These are phyloP conservation scores for Calendula officinalis DNA, from an alignment of 129 eudicot genomes.

Conservation along the genomic window DNA sequence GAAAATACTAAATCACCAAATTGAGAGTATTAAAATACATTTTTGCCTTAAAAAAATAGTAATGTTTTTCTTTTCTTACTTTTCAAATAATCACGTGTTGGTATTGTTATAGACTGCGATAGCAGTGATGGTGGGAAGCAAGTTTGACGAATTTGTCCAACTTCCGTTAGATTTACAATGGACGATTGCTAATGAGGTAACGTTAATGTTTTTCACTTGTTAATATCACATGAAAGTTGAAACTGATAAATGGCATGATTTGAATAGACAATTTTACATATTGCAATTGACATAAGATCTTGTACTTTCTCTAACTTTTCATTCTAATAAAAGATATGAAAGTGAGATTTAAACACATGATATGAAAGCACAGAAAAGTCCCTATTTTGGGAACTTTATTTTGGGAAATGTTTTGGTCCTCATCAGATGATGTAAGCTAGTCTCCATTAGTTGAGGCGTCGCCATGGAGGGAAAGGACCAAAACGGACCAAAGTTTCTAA, in stretches of 20 bases:
- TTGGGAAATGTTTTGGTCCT: too few relatives aligned
- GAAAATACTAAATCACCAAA: too few relatives aligned
- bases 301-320: too few relatives aligned
- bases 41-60: neutral
- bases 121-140: conserved; percentile 76
- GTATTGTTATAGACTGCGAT: conserved; percentile 59
- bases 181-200: conserved; percentile 77
- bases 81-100: neutral
- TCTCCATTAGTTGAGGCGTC: too few relatives aligned
- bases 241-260: neutral
- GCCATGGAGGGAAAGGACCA: too few relatives aligned
- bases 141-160: conserved; percentile 80
- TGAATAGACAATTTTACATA: conserved; percentile 2
- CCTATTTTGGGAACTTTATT: too few relatives aligned
- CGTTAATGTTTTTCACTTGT: neutral
- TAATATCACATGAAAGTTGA: neutral
- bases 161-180: conserved; percentile 81
- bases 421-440: too few relatives aligned
- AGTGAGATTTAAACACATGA: too few relatives aligned
- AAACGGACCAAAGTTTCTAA: too few relatives aligned
- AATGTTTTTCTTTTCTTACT: neutral
- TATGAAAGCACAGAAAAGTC: too few relatives aligned
- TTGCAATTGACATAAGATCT: neutral
- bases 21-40: too few relatives aligned
- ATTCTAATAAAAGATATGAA: neutral